A percentile compares a stretch with the other conserved stretches of the same genome.
phyloP scores from a whole-genome alignment of 345 rosid species.

The Pistacia integerrima region DNA sequence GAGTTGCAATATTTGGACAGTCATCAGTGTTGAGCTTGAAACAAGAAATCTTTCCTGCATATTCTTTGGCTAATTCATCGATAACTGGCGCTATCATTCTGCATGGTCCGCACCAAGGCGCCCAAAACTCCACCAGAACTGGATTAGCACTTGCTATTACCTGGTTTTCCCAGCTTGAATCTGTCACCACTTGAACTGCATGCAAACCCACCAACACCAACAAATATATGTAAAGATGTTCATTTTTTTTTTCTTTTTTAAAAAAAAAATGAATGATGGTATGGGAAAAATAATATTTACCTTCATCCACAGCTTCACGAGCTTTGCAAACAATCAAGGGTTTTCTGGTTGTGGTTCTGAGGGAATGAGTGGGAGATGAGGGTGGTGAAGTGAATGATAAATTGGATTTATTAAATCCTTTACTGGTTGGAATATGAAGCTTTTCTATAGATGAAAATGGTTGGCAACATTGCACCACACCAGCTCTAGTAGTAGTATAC shows the following conservation, averaged over 20 bases:
- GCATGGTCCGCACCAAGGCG: slow-evolving; percentile 88
- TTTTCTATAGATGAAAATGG: slow-evolving; percentile 38
- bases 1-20: slow-evolving; percentile 57
- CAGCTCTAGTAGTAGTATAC: slow-evolving; percentile 31
- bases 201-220: neutral
- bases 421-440: slow-evolving; percentile 31
- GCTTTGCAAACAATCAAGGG: slow-evolving; percentile 57
- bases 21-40: slow-evolving; percentile 75
- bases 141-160: slow-evolving; percentile 47
- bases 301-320: slow-evolving; percentile 57
- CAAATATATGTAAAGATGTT: neutral
- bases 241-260: too few species aligned
- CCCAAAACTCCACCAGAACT: slow-evolving; percentile 80
- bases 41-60: slow-evolving; percentile 59
- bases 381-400: slow-evolving; percentile 27
- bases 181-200: slow-evolving; percentile 62
- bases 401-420: slow-evolving; percentile 29
- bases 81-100: slow-evolving; percentile 68
- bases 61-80: slow-evolving; percentile 66
- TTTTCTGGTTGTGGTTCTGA: slow-evolving; percentile 26
- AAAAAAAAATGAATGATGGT: too few species aligned
- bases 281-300: slow-evolving; percentile 21
- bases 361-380: slow-evolving; percentile 22
- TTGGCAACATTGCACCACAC: slow-evolving; percentile 30
- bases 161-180: slow-evolving; percentile 48